These are phyloP conservation scores for Chaetoceros muelleri DNA, from an alignment of 108 stramenopile species.

Conservation along the genomic window DNA sequence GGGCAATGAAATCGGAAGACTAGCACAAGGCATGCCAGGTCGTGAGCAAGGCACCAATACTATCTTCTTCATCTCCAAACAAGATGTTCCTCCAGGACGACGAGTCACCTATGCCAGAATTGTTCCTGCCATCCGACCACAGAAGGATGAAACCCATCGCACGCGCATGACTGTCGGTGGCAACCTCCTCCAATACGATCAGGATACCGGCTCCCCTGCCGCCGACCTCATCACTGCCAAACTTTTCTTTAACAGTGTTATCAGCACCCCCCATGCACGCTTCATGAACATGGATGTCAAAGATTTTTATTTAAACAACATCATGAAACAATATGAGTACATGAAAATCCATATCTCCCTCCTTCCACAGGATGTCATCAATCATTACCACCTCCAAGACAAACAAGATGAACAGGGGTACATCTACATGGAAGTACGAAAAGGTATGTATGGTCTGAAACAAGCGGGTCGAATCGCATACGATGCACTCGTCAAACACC, in stretches of 20 bases:
- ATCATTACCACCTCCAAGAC: no score
- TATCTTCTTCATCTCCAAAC: constrained; percentile 6
- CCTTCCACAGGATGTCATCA: no score
- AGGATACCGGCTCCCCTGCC: constrained; percentile 19
- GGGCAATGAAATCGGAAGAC: constrained; percentile 13
- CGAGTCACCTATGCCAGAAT: constrained; percentile 19
- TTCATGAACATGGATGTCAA: no score
- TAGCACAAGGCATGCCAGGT: constrained; percentile 15
- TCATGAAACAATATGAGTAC: constrained; percentile 23
- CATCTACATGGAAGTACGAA: constrained; percentile 7
- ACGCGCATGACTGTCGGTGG: constrained; percentile 16
- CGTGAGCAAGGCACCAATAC: constrained; percentile 10
- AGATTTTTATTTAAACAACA: constrained; percentile 24
- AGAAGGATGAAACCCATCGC: no score
- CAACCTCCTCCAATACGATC: no score
- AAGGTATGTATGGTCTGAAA: constrained; percentile 21
- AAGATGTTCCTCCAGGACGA: constrained; percentile 5
- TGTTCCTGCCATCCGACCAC: constrained; percentile 5
- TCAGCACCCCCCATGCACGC: no score
- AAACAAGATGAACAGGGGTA: constrained; percentile 7
- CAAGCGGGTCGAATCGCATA: constrained; percentile 9
- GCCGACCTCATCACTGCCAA: constrained; percentile 18
- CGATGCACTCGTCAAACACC: no score
- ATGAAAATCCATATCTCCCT: no score
- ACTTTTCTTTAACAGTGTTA: constrained; percentile 21